Evolutionary conservation across 2,329 filamentous ascomycete genomes (phyloP), one percentile per base, ranked within the genome.

Genomic region (Cladophialophora immunda): DNA sequence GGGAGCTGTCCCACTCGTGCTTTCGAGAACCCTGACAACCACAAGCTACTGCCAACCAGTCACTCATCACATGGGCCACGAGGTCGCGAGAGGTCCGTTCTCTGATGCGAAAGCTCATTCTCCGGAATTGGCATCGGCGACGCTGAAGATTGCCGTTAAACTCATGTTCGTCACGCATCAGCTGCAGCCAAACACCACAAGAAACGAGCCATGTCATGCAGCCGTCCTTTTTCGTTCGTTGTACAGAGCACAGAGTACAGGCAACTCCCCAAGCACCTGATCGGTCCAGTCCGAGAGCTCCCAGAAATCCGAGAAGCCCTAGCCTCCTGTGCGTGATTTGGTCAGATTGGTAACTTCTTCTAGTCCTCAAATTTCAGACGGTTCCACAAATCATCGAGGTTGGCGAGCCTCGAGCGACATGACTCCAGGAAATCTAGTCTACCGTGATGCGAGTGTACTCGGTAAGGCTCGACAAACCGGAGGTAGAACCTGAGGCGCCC

Each of bases 341-440:
- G 53, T 56, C 64, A 25, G 19, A 32, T 32, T 53, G 29, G 30
- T 53, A 54, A 53, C 52, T 55, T 34, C 19, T 30, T 36, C 52
- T 25, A 41, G 53, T 66, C 64, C 58, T 62, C 52, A 60, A 66
- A 58, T 62, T 38, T 66, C 64, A 32, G 27, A 54, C 41, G n/a
- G 64, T 62, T 66, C 64, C 64, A 66, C 64, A 52, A 66, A 54
- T 41, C 13, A 58, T 45, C 22, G 34, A 22, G 32, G 30, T 41
- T 22, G 15, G 34, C 29, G 25, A 55, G 25, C 11, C 29, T 32
- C 17, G 9, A 45, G 38, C 38, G 34, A 15, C 34, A 11, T 41
- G 38, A n/a, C 17, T 41, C 38, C 8, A n/a, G 38, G n/a, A 41
- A 17, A 41, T 41, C 38, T 41, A 19, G 15, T 19, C 5, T n/a